Base-by-base conservation (phyloP, 1,284 basidiomycete genomes). In the Farysia itapuensis region DNA sequence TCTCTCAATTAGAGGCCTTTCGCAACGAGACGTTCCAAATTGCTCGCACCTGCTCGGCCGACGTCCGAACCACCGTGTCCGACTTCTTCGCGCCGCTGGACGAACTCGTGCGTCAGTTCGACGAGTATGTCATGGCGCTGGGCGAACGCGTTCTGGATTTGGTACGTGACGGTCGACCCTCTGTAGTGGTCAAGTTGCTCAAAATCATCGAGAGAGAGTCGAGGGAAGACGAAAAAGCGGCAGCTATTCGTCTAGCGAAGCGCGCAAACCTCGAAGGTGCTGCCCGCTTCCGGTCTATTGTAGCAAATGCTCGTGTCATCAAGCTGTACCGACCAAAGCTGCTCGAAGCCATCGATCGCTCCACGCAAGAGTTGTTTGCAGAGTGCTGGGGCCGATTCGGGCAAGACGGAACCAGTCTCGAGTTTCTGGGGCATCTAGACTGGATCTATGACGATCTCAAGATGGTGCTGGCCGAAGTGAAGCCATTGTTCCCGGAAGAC, bases 381-480 rank as follows among this genome's bases (percentile, higher is more conserved):
- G 81, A 82, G 18, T 85, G 85, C 14, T 89, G 85, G 74, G 78
- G 81, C 32, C 82, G 81, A 23, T 65, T 66, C 25, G 60, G 64
- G 16, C 81, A 85, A 65, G 81, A 84, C 59, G 80, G 82, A 19
- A 82, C 90, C 66, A 84, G 87, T 12, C 79, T 84, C 16, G 81
- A 79, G 0, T 95, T 95, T 78, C 81, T 98, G 46, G 85, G 87
- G 16, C 83, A 83, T 41, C 80, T 96, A 12, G 79, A 84, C 34
- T 98, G 92, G 90, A 84, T 98, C 68, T 97, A 93, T 79, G 86
- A 95, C 71, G 95, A 98, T 75, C 83, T 98, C 64, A 87, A 92
- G 50, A 84, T 88, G 24, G 87, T 98, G 57, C 87, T 94, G 77
- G 84, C 85, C 69, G 86, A 91, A 56, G 84, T 97, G 46, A 86